These are phyloP conservation scores for Colletotrichum sidae DNA, from an alignment of 2,329 filamentous ascomycete genomes.

Conservation along the genomic window DNA sequence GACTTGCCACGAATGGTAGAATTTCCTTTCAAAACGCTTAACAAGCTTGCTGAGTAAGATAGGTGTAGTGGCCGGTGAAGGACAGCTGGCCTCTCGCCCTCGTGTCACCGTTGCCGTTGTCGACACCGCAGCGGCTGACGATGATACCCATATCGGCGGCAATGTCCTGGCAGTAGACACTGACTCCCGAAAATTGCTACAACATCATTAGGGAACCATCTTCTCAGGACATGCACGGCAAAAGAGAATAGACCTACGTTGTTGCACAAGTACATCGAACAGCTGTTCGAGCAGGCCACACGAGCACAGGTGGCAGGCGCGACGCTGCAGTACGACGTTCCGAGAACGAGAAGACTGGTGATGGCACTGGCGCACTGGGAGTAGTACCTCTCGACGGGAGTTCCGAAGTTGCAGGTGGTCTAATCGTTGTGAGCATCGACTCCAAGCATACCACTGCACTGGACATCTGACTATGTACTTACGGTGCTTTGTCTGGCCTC, in stretches of 20 bases:
- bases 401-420: conserved; percentile 14
- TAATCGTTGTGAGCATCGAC: neutral
- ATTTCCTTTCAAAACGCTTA: fast-evolving
- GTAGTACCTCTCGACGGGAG: neutral
- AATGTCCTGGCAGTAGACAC: neutral
- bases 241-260: conserved; percentile 6
- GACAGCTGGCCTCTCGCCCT: neutral
- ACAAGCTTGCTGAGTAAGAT: too few species aligned
- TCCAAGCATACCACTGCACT: neutral
- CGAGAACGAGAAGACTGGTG: conserved; percentile 4
- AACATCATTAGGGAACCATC: neutral
- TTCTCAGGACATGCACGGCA: neutral
- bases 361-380: conserved; percentile 13
- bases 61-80: neutral
- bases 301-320: conserved; percentile 13
- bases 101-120: neutral
- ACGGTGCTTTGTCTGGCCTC: conserved; percentile 9
- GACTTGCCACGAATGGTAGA: too few species aligned
- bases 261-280: conserved; percentile 31
- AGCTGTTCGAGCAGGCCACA: conserved; percentile 25
- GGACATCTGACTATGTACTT: neutral
- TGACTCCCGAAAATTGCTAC: neutral
- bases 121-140: neutral
- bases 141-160: neutral
- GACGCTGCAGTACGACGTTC: conserved; percentile 14